Percentiles rank a stretch among this genome's conserved stretches.
These are phyloP conservation scores for Skeletonema menzelii DNA, from an alignment of 108 stramenopile species.

Conservation along the genomic window DNA sequence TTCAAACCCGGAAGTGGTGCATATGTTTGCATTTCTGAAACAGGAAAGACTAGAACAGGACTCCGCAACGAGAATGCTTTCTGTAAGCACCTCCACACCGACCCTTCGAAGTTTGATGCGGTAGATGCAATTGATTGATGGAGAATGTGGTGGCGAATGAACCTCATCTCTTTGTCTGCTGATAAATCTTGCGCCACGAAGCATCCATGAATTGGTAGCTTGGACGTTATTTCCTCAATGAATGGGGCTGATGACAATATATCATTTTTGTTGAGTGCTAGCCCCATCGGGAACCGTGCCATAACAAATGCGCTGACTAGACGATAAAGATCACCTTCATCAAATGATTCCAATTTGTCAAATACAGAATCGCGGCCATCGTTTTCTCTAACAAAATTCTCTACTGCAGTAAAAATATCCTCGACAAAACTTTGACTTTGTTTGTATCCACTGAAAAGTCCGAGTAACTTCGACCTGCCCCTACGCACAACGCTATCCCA, in stretches of 20 bases:
- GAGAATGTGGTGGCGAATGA: conserved; percentile 55
- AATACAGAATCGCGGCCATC: conserved; percentile 56
- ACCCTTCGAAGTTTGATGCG: not conserved
- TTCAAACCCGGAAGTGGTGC: conserved; percentile 66
- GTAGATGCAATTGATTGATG: conserved; percentile 4
- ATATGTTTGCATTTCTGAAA: conserved; percentile 67
- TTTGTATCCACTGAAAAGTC: conserved; percentile 89
- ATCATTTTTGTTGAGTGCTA: conserved; percentile 89
- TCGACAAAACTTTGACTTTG: conserved; percentile 58
- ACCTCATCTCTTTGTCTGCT: conserved; percentile 74
- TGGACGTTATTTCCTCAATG: conserved; percentile 46
- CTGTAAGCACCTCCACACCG: conserved; percentile 78
- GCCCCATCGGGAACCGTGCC: conserved; percentile 85
- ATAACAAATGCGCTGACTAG: conserved; percentile 82
- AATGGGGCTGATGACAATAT: conserved; percentile 48
- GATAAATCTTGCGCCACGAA: conserved; percentile 69
- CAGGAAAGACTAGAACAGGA: conserved; percentile 81
- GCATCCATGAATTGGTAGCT: conserved; percentile 80
- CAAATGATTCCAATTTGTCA: conserved; percentile 67
- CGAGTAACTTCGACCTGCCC: conserved; percentile 62
- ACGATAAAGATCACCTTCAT: conserved; percentile 77
- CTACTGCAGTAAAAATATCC: conserved; percentile 63
- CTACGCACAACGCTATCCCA: conserved; percentile 72
- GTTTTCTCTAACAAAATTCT: conserved; percentile 53
- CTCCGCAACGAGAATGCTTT: conserved; percentile 60